phyloP scores from a whole-genome alignment of 2,329 filamentous ascomycete species.

The Microsporum audouinii region DNA sequence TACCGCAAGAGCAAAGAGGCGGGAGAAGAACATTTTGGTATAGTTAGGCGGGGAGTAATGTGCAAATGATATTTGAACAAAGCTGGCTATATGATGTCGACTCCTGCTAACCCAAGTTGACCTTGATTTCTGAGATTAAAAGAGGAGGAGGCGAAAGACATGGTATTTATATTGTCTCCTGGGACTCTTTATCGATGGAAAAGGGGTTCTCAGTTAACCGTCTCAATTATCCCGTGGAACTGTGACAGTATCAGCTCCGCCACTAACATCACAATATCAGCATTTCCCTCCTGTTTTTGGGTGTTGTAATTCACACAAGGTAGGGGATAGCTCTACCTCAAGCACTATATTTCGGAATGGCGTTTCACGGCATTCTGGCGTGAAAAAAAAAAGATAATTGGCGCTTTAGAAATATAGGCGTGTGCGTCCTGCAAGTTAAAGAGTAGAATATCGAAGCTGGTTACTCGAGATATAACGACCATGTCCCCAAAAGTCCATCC shows the following conservation, averaged over 20 bases:
- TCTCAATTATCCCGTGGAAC: background rate
- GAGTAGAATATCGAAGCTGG: background rate
- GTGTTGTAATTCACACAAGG: background rate
- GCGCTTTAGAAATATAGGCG: background rate
- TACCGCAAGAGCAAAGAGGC: background rate
- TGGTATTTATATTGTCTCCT: background rate
- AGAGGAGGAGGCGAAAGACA: background rate
- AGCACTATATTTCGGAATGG: background rate
- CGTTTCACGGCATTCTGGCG: background rate
- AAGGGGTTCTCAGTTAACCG: background rate
- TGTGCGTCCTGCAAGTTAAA: background rate
- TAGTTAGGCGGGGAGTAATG: background rate
- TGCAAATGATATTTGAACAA: background rate
- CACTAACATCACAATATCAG: background rate
- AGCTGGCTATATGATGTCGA: background rate
- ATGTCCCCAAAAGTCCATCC: background rate
- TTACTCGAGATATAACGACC: background rate
- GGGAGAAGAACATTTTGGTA: slow-evolving; percentile 1
- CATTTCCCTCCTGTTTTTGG: background rate
- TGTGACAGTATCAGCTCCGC: background rate
- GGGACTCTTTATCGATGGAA: background rate
- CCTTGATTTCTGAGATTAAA: background rate
- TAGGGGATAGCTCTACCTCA: background rate
- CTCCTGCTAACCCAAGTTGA: background rate
- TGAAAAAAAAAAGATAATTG: background rate